phyloP scores from a whole-genome alignment of 176 grass and related monocot genomes.

The Pharus latifolius region DNA sequence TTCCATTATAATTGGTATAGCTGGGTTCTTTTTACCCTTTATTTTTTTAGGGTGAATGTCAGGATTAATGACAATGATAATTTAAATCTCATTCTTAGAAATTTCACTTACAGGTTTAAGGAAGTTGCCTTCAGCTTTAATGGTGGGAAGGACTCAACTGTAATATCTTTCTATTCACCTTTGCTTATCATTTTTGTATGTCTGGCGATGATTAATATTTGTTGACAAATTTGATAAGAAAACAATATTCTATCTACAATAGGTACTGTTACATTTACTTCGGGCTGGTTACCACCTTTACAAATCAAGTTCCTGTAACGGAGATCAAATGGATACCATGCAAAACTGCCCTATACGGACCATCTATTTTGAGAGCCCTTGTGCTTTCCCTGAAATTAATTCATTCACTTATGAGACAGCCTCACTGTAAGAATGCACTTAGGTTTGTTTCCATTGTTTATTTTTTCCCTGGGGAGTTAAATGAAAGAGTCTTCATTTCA shows the following conservation, averaged over 20 bases:
- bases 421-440: conserved; percentile 39
- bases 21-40: too few species aligned
- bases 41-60: neutral
- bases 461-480: conserved; percentile 10
- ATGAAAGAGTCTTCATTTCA: conserved; percentile 4
- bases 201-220: neutral
- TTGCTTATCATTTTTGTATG: conserved; percentile 10
- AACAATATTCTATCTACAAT: neutral
- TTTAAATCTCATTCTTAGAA: conserved; percentile 11
- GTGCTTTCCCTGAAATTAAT: conserved; percentile 88
- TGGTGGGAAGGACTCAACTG: conserved; percentile 97
- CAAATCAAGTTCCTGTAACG: conserved; percentile 37
- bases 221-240: conserved; percentile 10
- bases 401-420: conserved; percentile 96
- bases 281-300: conserved; percentile 92
- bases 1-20: too few species aligned
- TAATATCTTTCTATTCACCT: conserved; percentile 39
- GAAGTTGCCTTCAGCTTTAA: conserved; percentile 99
- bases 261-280: conserved; percentile 96
- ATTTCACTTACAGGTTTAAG: conserved; percentile 56
- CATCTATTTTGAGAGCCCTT: conserved; percentile 94
- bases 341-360: conserved; percentile 84
- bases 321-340: conserved; percentile 21
- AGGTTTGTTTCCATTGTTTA: conserved; percentile 13
- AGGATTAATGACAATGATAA: neutral